Evolutionary conservation across 805 yeast genomes (phyloP).

Genomic region (Helenozyma rhizophorensis): DNA sequence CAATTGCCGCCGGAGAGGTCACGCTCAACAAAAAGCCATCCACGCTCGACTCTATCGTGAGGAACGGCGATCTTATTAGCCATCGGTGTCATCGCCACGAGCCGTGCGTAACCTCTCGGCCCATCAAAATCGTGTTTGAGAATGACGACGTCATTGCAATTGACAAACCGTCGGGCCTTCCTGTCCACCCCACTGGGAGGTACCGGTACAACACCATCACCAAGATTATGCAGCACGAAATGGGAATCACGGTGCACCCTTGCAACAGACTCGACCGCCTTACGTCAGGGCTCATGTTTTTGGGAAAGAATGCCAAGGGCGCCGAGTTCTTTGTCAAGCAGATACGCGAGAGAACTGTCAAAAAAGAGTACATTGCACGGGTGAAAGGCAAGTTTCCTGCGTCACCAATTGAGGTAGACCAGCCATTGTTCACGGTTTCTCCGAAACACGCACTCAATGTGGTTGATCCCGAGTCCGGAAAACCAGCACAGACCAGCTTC

Average conservation of each 20-base stretch:
- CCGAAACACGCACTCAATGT: slow-evolving; percentile 70
- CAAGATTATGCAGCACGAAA: slow-evolving; percentile 68
- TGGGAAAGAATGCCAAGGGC: slow-evolving; percentile 76
- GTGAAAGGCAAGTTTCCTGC: slow-evolving; percentile 83
- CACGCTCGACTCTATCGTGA: slow-evolving; percentile 55
- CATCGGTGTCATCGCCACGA: slow-evolving; percentile 87
- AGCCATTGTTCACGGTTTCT: slow-evolving; percentile 65
- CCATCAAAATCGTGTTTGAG: slow-evolving; percentile 64
- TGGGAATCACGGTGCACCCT: slow-evolving; percentile 60
- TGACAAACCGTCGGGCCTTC: slow-evolving; percentile 92
- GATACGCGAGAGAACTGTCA: slow-evolving; percentile 65
- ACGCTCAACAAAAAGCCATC: slow-evolving; percentile 67
- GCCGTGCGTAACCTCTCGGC: slow-evolving; percentile 66
- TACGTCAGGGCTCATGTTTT: slow-evolving; percentile 90
- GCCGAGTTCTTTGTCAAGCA: slow-evolving; percentile 75
- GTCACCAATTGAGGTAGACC: slow-evolving; percentile 49
- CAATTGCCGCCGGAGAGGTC: slow-evolving; percentile 60
- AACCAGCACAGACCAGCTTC: slow-evolving; percentile 73
- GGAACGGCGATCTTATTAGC: slow-evolving; percentile 78
- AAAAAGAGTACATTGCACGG: slow-evolving; percentile 80
- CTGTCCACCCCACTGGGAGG: slow-evolving; percentile 94
- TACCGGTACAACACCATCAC: slow-evolving; percentile 73
- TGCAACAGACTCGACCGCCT: slow-evolving; percentile 87
- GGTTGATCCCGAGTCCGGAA: slow-evolving; percentile 47
- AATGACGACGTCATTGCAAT: slow-evolving; percentile 75